Base-by-base conservation (phyloP, 495 filamentous ascomycete genomes). In the Penicillium dipodomyicola region DNA sequence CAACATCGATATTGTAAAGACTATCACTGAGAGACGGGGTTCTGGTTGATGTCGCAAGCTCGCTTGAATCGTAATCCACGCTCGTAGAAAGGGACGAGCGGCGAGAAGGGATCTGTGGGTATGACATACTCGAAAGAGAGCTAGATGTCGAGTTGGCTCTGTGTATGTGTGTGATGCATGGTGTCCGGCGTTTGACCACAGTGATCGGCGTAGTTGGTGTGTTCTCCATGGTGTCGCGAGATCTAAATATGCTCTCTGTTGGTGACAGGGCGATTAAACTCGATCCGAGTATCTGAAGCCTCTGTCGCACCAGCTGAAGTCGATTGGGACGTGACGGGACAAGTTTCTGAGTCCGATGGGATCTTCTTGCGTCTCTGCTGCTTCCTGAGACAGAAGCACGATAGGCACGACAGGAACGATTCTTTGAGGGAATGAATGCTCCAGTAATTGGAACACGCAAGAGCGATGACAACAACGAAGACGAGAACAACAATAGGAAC, bases 401-500 rank as follows among this genome's bases (percentile, higher is more conserved):
- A 58, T 10, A 64, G 47, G 44, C 58, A 66, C 39, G 25, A 47
- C 15, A 52, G 22, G 25, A 9, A 42, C 23, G 20, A 27, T 12
- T 57, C 56, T 20, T 39, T 54, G 44, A 43, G 30, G 39, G 54
- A 58, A 35, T 62, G 61, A 19, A 58, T 60, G 33, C 66, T 72
- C 63, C 70, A 77, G 62, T 65, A 72, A 14, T 71, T 67, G 12
- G 71, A 72, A 50, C 77, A 78, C 41, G 72, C 72, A 44, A 84
- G 60, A 30, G 78, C 77, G 27, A 80, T 50, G 47, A 68, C 72
- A 56, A 80, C 75, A 27, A 71, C 66, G 51, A 67, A 70, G 43
- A 69, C 65, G 49, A 81, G 70, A 39, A 82, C 66, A 51, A 73
- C 65, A 49, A 82, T 78, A 27, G 84, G 83, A 48, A 86, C 74